Evolutionary conservation across 2,329 filamentous ascomycete species (phyloP).

Genomic region (Scedosporium minutisporum): DNA sequence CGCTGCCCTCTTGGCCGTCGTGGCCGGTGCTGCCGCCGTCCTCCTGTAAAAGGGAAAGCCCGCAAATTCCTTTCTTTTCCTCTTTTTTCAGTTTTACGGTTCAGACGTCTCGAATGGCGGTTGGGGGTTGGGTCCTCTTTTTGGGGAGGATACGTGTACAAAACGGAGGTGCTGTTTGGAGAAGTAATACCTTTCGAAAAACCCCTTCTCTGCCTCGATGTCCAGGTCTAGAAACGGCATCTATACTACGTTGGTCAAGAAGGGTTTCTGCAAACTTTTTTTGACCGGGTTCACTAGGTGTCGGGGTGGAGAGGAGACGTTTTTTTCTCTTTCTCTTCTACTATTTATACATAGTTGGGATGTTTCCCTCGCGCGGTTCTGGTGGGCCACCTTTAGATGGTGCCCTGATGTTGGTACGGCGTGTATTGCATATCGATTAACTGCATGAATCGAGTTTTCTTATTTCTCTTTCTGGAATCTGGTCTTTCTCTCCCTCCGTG

Average conservation of each 20-base stretch:
- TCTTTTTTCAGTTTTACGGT: background rate
- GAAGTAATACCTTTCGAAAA: background rate
- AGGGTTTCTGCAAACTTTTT: background rate
- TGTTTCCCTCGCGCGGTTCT: background rate
- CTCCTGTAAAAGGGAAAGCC: slow-evolving; percentile 19
- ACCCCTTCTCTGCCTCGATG: background rate
- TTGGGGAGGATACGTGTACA: background rate
- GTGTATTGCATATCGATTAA: slow-evolving; percentile 6
- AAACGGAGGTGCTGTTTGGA: background rate
- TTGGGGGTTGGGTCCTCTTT: background rate
- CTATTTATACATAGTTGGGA: slow-evolving; percentile 1
- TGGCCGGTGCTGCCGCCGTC: slow-evolving; percentile 34
- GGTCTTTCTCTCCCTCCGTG: background rate
- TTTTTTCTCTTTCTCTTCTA: background rate
- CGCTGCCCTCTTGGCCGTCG: slow-evolving; percentile 30
- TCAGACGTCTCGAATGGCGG: background rate
- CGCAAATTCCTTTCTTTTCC: background rate
- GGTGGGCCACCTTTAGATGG: background rate
- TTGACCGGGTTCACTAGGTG: background rate
- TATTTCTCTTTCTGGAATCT: slow-evolving; percentile 7
- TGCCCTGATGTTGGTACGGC: background rate
- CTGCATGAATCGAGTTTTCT: slow-evolving; percentile 6
- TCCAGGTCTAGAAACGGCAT: background rate
- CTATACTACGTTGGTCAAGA: background rate
- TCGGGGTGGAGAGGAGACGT: background rate